Evolutionary conservation across 2,329 filamentous ascomycete genomes (phyloP).

Genomic region (Beauveria varroae): DNA sequence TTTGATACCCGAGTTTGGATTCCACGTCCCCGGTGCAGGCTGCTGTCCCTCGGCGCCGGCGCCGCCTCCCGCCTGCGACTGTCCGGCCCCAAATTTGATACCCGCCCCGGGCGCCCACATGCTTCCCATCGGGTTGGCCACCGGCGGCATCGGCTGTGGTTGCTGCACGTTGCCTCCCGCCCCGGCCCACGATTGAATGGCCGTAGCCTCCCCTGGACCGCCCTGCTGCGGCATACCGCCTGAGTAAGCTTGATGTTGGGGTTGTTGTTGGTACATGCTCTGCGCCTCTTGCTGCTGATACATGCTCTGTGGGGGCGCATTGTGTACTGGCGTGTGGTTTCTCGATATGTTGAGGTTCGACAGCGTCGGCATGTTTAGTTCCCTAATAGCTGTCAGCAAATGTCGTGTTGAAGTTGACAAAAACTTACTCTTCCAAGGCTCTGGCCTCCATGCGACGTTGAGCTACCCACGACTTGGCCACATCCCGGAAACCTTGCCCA

Average conservation of each 20-base stretch:
- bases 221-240: conserved; percentile 10
- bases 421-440: conserved; percentile 63
- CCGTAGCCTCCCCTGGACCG: conserved; percentile 24
- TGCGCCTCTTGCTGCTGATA: not conserved
- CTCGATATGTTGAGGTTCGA: conserved; percentile 34
- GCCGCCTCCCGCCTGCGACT: conserved; percentile 18
- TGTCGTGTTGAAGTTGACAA: not conserved
- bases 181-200: conserved; percentile 51
- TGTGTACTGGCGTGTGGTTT: conserved; percentile 20
- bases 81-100: conserved; percentile 55
- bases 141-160: conserved; percentile 39
- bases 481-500: conserved; percentile 67
- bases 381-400: conserved; percentile 25
- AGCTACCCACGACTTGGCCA: conserved; percentile 69
- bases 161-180: conserved; percentile 49
- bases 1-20: conserved; percentile 49
- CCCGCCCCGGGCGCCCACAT: conserved; percentile 73
- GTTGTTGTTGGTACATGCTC: conserved; percentile 12
- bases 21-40: conserved; percentile 43
- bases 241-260: conserved; percentile 13
- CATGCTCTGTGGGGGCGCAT: not conserved
- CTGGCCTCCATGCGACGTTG: conserved; percentile 74
- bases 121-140: conserved; percentile 23
- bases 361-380: conserved; percentile 45
- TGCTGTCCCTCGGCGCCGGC: conserved; percentile 18